A percentile compares a stretch with the other conserved stretches of the same genome.
Conservation (phyloP, 2,329 filamentous ascomycete species). For the Botrytis galanthina region DNA sequence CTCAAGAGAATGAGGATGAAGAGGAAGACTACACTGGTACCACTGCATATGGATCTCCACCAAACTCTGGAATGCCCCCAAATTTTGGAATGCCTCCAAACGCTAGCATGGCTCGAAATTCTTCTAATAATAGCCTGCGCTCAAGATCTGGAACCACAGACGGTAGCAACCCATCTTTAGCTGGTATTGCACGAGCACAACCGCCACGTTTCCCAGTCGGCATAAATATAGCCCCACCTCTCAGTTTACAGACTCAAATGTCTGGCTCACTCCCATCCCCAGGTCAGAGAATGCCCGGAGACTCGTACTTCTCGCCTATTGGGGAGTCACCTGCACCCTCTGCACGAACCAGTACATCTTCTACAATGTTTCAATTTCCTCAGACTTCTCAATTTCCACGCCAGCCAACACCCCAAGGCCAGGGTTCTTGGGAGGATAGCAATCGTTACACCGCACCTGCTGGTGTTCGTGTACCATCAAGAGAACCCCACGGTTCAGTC, state of each 20-base stretch:
- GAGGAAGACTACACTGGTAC: conserved; percentile 49
- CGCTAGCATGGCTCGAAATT: conserved; percentile 62
- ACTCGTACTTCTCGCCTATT: conserved; percentile 92
- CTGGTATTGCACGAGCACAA: conserved; percentile 56
- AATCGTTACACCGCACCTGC: conserved; percentile 86
- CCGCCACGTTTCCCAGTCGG: conserved; percentile 67
- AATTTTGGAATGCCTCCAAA: conserved; percentile 35
- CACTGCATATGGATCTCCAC: conserved; percentile 38
- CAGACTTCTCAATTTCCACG: conserved; percentile 80
- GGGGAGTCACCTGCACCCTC: conserved; percentile 76
- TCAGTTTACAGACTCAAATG: conserved; percentile 67
- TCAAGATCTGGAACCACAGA: conserved; percentile 75
- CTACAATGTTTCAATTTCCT: conserved; percentile 57
- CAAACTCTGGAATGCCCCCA: conserved; percentile 37
- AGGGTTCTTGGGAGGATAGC: conserved; percentile 68
- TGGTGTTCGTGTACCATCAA: conserved; percentile 75
- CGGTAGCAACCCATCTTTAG: conserved; percentile 57
- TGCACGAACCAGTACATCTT: conserved; percentile 49
- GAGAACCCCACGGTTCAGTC: conserved; percentile 65
- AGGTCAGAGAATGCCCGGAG: conserved; percentile 41
- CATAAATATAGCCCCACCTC: conserved; percentile 45
- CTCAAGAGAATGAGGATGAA: conserved; percentile 62
- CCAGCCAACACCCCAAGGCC: conserved; percentile 64
- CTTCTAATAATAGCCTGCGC: conserved; percentile 72
- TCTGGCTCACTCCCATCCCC: conserved; percentile 40